Base-by-base conservation (phyloP, 2,329 filamentous ascomycete species). In the Monilinia vaccinii-corymbosi region DNA sequence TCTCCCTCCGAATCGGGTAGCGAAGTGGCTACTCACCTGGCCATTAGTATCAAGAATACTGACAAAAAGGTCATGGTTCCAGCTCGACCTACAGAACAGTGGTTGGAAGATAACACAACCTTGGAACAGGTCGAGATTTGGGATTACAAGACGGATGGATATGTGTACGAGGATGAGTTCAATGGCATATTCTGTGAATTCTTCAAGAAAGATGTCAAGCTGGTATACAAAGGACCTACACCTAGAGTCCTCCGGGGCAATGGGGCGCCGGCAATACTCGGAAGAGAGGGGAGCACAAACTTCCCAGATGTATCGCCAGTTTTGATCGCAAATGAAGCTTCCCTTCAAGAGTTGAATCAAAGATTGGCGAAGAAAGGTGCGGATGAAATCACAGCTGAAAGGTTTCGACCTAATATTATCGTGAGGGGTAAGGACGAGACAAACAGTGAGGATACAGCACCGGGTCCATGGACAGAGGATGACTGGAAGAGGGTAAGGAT, bases 341-440 rank as follows among this genome's bases (percentile, higher is more conserved):
- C 79, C 11, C 76, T 87, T 32, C 70, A 71, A 8, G 84, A 87
- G 65, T 74, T 87, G 31, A 86, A 87, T 68, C 61, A 66, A 3
- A 76, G 83, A 16, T 72, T 87, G 28, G 65, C 60, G 36, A 63
- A 65, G 32, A 70, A 67, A 28, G 75, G 76, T 1, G 73, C 76
- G 31, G 73, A 77, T 5, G 72, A 75, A n/a, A 77, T 85, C 38
- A 79, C 76, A 0, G 79, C 86, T 60, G 83, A 86, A 68, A 78
- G 83, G 2, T 87, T 87, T 69, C 73, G 84, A 21, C 82, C 84
- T 1, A 87, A 87, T 69, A 82, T 87, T 59, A 76, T 87, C 25
- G 76, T 87, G 47, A 73, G 74, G 16, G 83, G 83, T 1, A 72
- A 74, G 44, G 72, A 74, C 57, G 61, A 58, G 40, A 59, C n/a